A percentile compares a stretch with the other conserved stretches of the same genome.
These are phyloP conservation scores for Corynascus novoguineensis DNA, from an alignment of 495 filamentous ascomycete species.

Conservation along the genomic window DNA sequence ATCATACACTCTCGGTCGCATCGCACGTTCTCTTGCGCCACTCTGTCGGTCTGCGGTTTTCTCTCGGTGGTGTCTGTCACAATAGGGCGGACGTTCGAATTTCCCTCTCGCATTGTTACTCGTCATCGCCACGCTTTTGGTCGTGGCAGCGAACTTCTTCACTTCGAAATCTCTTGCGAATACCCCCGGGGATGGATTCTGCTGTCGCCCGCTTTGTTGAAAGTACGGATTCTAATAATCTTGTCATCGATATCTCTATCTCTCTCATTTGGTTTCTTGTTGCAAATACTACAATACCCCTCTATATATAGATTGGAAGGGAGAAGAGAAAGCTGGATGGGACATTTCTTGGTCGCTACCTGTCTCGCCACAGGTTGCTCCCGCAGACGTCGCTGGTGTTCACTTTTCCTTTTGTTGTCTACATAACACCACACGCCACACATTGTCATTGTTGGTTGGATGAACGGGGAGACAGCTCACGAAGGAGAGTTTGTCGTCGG, in stretches of 20 bases:
- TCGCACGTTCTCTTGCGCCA: slow-evolving; percentile 8
- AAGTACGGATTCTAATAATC: slow-evolving; percentile 15
- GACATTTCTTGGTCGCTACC: not conserved
- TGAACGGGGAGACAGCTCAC: not conserved
- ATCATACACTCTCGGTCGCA: slow-evolving; percentile 17
- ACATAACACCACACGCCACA: not conserved
- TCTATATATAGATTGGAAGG: slow-evolving; percentile 16
- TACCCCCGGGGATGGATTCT: slow-evolving; percentile 14
- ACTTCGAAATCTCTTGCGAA: slow-evolving; percentile 13
- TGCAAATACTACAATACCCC: slow-evolving; percentile 12
- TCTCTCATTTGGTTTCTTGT: slow-evolving; percentile 10
- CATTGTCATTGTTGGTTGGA: not conserved
- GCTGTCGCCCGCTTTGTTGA: slow-evolving; percentile 3
- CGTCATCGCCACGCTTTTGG: not conserved
- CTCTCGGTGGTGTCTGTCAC: slow-evolving; percentile 1
- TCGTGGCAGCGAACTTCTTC: slow-evolving; percentile 3
- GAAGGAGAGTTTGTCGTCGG: not conserved
- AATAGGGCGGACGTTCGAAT: not conserved
- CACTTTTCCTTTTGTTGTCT: slow-evolving; percentile 1
- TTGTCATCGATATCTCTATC: slow-evolving; percentile 2
- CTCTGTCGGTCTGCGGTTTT: slow-evolving; percentile 4
- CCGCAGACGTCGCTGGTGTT: not conserved
- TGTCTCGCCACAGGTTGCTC: not conserved
- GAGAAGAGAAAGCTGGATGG: slow-evolving; percentile 2
- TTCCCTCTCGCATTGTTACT: not conserved